A percentile compares a stretch with the other conserved stretches of the same genome.
phyloP scores from a whole-genome alignment of 179 eudicot species.

The Dionaea muscipula region DNA sequence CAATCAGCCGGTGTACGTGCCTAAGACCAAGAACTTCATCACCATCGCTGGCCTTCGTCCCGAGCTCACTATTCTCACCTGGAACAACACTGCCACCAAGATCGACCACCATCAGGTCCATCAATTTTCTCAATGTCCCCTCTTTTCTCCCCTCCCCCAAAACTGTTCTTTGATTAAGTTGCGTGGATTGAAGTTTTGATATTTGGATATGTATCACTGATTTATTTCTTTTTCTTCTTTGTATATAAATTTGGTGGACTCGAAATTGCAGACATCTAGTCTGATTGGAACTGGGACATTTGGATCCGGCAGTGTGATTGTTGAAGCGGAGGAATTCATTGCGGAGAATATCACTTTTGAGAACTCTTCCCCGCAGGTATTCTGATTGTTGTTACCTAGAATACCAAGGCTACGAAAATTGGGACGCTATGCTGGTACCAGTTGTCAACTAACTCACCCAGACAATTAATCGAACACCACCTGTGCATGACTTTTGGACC shows the following conservation, averaged over 20 bases:
- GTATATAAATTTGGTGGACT: background rate
- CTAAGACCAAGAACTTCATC: constrained; percentile 76
- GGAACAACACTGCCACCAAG: constrained; percentile 61
- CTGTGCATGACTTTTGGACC: too few species aligned
- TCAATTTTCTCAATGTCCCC: background rate
- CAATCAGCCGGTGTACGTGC: constrained; percentile 64
- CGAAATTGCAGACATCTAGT: constrained; percentile 40
- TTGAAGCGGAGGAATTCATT: constrained; percentile 87
- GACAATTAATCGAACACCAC: too few species aligned
- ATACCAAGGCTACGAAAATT: too few species aligned
- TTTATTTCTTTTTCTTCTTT: too few species aligned
- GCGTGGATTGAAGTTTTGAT: too few species aligned
- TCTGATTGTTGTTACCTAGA: too few species aligned
- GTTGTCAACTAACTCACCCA: too few species aligned
- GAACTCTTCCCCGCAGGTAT: constrained; percentile 80
- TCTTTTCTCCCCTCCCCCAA: too few species aligned
- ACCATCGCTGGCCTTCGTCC: constrained; percentile 64
- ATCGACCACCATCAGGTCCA: constrained; percentile 77
- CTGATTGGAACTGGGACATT: constrained; percentile 90
- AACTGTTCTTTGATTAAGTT: too few species aligned
- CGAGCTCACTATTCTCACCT: constrained; percentile 51
- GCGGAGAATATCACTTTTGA: constrained; percentile 89
- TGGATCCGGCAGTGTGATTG: constrained; percentile 80
- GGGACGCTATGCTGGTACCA: too few species aligned
- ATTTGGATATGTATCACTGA: too few species aligned